Percentiles rank a stretch among this genome's conserved stretches.
Evolutionary conservation across 73 alveolate genomes (phyloP).

Genomic region (Paramecium bursaria): DNA sequence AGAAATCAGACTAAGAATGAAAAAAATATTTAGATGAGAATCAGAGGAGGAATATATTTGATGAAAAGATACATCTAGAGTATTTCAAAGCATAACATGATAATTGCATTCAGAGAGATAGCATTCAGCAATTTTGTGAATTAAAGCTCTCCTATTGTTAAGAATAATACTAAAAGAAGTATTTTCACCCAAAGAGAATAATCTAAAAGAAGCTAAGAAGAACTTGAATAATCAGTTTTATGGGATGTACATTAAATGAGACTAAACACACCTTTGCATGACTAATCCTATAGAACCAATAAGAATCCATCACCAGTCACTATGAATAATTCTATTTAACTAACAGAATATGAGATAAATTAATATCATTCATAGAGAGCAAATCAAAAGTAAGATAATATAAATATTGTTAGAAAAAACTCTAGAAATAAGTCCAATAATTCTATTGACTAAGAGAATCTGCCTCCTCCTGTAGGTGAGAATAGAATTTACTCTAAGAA

Average conservation of each 20-base stretch:
- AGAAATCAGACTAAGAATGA: background rate
- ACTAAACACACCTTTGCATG: conserved; percentile 31
- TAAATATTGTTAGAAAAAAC: conserved; percentile 1
- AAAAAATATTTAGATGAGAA: conserved; percentile 4
- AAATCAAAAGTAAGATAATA: background rate
- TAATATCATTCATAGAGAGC: conserved; percentile 38
- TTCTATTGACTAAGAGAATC: conserved; percentile 50
- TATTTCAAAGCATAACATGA: background rate
- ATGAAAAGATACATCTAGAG: background rate
- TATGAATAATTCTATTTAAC: background rate
- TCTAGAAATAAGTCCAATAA: background rate
- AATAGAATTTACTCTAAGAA: conserved; percentile 44
- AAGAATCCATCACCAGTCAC: background rate
- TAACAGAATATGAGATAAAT: conserved; percentile 18
- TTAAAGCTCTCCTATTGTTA: background rate
- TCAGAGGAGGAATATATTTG: conserved; percentile 12
- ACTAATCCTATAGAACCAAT: conserved; percentile 15
- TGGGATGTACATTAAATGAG: conserved; percentile 63
- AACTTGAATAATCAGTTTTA: conserved; percentile 42
- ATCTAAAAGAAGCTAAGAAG: conserved; percentile 42
- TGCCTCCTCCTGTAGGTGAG: background rate
- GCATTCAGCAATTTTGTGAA: background rate
- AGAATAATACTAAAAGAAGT: conserved; percentile 41
- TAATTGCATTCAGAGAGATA: conserved; percentile 45
- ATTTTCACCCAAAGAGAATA: conserved; percentile 26